phyloP scores from a whole-genome alignment of 768 basidiomycete species.

The Fibroporia radiculosa region DNA sequence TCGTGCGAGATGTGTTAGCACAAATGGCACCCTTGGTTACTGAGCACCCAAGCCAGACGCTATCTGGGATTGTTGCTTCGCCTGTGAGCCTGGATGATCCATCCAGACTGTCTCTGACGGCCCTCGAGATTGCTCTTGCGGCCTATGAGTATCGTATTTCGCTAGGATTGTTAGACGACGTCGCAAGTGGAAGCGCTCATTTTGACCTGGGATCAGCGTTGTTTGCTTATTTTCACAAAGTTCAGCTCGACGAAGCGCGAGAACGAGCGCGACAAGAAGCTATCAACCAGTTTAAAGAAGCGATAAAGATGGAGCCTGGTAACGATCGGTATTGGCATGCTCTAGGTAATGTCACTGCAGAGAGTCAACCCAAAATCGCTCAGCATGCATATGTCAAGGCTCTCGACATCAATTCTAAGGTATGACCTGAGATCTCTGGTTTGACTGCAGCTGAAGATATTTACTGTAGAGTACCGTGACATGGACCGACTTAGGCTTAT shows the following conservation, averaged over 20 bases:
- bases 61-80: conserved; percentile 33
- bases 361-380: conserved; percentile 58
- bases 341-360: conserved; percentile 67
- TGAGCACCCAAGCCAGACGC: conserved; percentile 31
- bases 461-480: conserved; percentile 50
- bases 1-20: conserved; percentile 27
- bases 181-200: conserved; percentile 49
- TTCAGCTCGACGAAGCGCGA: conserved; percentile 23
- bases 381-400: conserved; percentile 92
- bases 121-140: conserved; percentile 45
- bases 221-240: conserved; percentile 36
- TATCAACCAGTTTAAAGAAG: conserved; percentile 53
- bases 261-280: conserved; percentile 34
- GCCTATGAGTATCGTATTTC: conserved; percentile 57
- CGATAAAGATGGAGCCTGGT: conserved; percentile 62
- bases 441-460: background rate
- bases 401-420: conserved; percentile 80
- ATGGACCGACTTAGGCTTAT: conserved; percentile 85
- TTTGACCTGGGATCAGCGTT: conserved; percentile 69
- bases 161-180: conserved; percentile 45
- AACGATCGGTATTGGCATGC: conserved; percentile 79
- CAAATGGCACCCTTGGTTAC: conserved; percentile 32
- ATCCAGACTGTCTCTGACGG: conserved; percentile 22
- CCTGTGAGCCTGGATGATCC: conserved; percentile 15
- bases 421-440: conserved; percentile 28